Conservation (phyloP, 2,329 filamentous ascomycete genomes). For the Herpomyces periplanetae region DNA sequence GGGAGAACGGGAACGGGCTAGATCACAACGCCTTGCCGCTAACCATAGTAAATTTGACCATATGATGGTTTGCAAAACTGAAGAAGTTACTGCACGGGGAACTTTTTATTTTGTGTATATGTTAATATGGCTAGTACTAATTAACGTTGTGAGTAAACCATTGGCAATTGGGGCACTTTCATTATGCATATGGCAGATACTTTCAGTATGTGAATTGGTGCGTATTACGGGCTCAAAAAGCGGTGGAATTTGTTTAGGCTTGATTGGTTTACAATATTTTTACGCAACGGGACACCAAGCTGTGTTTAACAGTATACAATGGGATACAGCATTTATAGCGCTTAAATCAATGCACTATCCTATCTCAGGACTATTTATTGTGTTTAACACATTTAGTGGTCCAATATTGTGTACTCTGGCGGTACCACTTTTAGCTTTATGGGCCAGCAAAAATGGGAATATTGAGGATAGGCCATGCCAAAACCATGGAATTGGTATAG, state of each 20-base stretch:
- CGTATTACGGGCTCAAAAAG: slow-evolving; percentile 10
- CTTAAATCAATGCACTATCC: slow-evolving; percentile 49
- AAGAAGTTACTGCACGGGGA: slow-evolving; percentile 70
- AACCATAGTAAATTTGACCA: too few relatives aligned
- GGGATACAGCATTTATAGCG: slow-evolving; percentile 78
- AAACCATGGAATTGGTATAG: too few relatives aligned
- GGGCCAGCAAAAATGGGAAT: too few relatives aligned
- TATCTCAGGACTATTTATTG: slow-evolving; percentile 43
- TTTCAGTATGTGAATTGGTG: slow-evolving; percentile 26
- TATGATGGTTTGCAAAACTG: too few relatives aligned
- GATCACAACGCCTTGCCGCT: too few relatives aligned
- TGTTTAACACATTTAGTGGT: slow-evolving; percentile 53
- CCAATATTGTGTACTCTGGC: slow-evolving; percentile 46
- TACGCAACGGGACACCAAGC: slow-evolving; percentile 97
- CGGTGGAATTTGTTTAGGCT: slow-evolving; percentile 39
- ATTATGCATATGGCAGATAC: slow-evolving; percentile 50
- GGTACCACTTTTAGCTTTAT: slow-evolving; percentile 43
- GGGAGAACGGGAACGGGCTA: too few relatives aligned
- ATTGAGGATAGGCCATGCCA: too few relatives aligned
- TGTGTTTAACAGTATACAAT: slow-evolving; percentile 50
- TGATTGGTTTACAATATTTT: slow-evolving; percentile 76
- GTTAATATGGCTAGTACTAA: slow-evolving; percentile 31
- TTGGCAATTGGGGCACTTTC: slow-evolving; percentile 62
- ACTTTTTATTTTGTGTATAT: slow-evolving; percentile 55
- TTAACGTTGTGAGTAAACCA: slow-evolving; percentile 54